Percentiles rank a stretch among this genome's conserved stretches.
These are phyloP conservation scores for Penicillium digitatum DNA, from an alignment of 2,329 filamentous ascomycete genomes.

Conservation along the genomic window DNA sequence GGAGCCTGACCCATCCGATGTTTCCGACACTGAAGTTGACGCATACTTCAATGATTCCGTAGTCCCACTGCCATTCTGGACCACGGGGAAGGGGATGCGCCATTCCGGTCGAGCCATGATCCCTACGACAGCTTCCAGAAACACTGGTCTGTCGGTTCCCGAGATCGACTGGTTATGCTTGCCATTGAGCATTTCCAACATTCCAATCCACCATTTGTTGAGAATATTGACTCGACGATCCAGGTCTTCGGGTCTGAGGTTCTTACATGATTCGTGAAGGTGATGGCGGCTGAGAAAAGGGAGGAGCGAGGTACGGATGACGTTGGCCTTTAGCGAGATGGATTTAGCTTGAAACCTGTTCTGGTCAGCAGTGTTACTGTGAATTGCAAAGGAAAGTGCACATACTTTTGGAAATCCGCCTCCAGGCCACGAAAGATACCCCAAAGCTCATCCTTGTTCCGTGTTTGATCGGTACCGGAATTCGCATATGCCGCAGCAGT, in stretches of 20 bases:
- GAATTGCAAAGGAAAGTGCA: not conserved
- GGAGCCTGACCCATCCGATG: constrained; percentile 55
- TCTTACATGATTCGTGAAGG: constrained; percentile 62
- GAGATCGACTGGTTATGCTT: constrained; percentile 71
- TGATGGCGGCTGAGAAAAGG: constrained; percentile 72
- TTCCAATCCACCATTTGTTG: constrained; percentile 84
- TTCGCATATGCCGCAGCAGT: constrained; percentile 36
- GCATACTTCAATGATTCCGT: constrained; percentile 35
- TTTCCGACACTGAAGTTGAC: constrained; percentile 48
- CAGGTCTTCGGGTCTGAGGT: constrained; percentile 71
- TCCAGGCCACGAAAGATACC: constrained; percentile 64
- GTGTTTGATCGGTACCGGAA: constrained; percentile 36
- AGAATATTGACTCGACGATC: constrained; percentile 75
- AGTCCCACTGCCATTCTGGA: constrained; percentile 42
- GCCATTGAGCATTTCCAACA: constrained; percentile 77
- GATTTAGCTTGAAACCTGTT: constrained; percentile 67
- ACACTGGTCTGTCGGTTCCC: constrained; percentile 74
- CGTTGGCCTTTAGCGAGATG: constrained; percentile 67
- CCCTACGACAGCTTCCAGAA: constrained; percentile 72
- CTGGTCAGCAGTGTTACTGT: constrained; percentile 9
- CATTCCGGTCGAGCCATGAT: constrained; percentile 90
- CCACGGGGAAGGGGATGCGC: constrained; percentile 67
- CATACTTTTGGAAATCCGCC: constrained; percentile 63
- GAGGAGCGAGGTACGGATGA: constrained; percentile 67
- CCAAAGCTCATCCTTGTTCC: constrained; percentile 67